Evolutionary conservation across 805 yeast genomes (phyloP), one percentile per base, ranked within the genome.

Genomic region (Starmera dryadoides): DNA sequence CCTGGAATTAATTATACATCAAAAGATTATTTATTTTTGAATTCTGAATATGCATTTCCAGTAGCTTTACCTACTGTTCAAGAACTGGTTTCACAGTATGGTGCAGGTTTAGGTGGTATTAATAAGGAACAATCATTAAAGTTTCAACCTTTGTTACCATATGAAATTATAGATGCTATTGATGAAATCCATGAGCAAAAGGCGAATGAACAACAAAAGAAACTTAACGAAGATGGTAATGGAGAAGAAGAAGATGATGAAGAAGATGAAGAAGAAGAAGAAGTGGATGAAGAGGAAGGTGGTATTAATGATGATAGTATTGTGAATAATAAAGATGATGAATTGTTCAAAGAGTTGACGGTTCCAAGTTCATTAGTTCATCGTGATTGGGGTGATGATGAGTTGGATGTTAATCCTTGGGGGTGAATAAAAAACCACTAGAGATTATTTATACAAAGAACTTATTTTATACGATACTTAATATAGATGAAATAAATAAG

Each of bases 51-150:
- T 38, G 69, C 75, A 4, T 72, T 72, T 39, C 76, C 78, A 2
- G 71, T 85, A 23, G 72, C 76, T 1, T 60, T 87, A 22, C 97
- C 97, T 2, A 78, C 81, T n/a, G 52, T 77, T 9, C 63, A 75
- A 2, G 96, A 91, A 58, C 62, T 87, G 57, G 69, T 86, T 20
- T 77, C 74, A 40, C 71, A 73, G 33, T 91, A 86, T 68, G 94
- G 96, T 2, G 75, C 86, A 1, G 88, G 89, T 8, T 53, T 79
- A 15, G 81, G 85, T 4, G 85, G 86, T 2, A 59, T 75, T 2
- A 69, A 75, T 38, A 66, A 66, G 31, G 63, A 66, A 17, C 71
- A 79, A 37, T 73, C 83, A 16, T 64, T 66, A 41, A 63, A 71
- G 38, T 81, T 69, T 52, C 86, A 81, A 55, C 96, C 97, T 1